Conservation (phyloP, 768 basidiomycete genomes). For the Podaxis mareebaensis region DNA sequence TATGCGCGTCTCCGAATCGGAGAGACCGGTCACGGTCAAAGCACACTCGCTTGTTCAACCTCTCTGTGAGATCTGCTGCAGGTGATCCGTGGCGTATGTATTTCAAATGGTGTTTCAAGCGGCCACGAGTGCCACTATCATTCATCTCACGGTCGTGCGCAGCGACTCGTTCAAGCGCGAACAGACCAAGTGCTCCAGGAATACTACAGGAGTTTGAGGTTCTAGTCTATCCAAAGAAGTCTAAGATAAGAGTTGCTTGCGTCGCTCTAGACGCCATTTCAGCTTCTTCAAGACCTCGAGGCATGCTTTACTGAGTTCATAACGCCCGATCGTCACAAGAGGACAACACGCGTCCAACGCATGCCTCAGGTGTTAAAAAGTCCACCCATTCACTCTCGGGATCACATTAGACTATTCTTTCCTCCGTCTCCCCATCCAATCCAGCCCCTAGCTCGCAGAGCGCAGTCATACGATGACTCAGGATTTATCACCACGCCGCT, state of each 20-base stretch:
- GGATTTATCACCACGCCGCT: not conserved
- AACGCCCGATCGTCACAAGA: not conserved
- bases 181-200: not conserved
- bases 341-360: not conserved
- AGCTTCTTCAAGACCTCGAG: not conserved
- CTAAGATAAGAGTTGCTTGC: no score
- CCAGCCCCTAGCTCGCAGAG: not conserved
- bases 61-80: not conserved
- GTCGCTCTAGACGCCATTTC: no score
- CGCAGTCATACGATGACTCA: not conserved
- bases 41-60: not conserved
- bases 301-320: not conserved
- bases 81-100: not conserved
- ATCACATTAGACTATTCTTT: no score
- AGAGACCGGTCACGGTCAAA: not conserved
- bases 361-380: slow-evolving; percentile 1
- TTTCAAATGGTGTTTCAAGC: not conserved
- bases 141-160: not conserved
- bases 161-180: not conserved
- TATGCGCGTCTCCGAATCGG: not conserved
- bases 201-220: no score
- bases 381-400: not conserved
- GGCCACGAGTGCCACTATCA: not conserved
- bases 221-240: no score
- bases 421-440: not conserved